Evolutionary conservation across 1,284 basidiomycete genomes (phyloP), one percentile per base, ranked within the genome.

Genomic region (Ustilago shanxiensis): DNA sequence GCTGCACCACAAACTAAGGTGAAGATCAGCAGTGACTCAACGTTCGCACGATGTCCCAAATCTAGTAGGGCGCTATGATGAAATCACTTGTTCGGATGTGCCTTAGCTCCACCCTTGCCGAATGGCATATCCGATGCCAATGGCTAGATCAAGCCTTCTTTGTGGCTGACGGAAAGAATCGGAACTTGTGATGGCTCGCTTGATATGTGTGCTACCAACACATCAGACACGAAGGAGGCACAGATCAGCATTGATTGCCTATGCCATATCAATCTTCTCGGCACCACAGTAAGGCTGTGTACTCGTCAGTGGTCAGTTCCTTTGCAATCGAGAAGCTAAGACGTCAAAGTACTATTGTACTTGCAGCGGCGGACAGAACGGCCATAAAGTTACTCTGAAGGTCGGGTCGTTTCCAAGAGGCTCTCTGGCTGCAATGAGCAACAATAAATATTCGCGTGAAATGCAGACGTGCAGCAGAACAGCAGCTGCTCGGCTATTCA

Each of bases 401-500:
- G 35, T 16, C 35, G n/a, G n/a, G n/a, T n/a, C n/a, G n/a, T n/a
- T n/a, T n/a, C n/a, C n/a, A n/a, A n/a, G n/a, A n/a, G n/a, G n/a
- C n/a, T n/a, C n/a, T n/a, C n/a, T n/a, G n/a, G n/a, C n/a, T n/a
- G n/a, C n/a, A n/a, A n/a, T n/a, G n/a, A n/a, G n/a, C n/a, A n/a
- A 33, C 31, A 33, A 33, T 33, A 29, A 51, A 18, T n/a, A 39
- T 49, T 50, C 55, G 59, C 55, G 69, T 71, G 69, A 66, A 66
- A 71, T 62, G 64, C 59, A 66, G 28, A 14, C 18, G 18, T 50
- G 59, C 59, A 51, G 68, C 68, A 18, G 37, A 41, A 5, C 24
- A 54, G 47, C 62, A 49, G 47, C 51, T 22, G n/a, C 37, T 62
- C 69, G 64, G 64, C 64, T 65, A 56, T 53, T 53, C 28, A 7